phyloP scores from a whole-genome alignment of 345 rosid species.

The Aegle marmelos region DNA sequence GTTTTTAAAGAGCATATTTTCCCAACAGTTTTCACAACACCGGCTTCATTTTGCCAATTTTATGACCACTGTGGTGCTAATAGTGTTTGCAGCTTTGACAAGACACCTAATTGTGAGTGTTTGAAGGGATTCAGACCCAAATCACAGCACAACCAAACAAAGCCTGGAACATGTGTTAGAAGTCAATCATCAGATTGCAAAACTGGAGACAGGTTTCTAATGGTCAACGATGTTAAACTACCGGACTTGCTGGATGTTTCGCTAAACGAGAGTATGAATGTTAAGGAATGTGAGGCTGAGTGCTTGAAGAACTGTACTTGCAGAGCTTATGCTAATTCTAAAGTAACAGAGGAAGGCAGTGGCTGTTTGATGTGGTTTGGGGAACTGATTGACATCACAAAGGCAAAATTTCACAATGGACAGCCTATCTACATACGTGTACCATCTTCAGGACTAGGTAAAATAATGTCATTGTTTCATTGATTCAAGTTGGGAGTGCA shows the following conservation, averaged over 20 bases:
- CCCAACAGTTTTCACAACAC: conserved; percentile 21
- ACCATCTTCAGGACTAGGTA: conserved; percentile 22
- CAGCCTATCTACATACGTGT: conserved; percentile 19
- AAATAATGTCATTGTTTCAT: neutral
- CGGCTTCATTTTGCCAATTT: conserved; percentile 22
- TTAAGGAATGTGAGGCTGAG: conserved; percentile 14
- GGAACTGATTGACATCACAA: conserved; percentile 22
- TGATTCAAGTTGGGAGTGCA: too few species aligned
- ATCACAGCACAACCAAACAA: conserved; percentile 11
- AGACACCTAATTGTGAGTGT: conserved; percentile 24
- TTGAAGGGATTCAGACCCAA: conserved; percentile 24
- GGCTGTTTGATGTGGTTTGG: conserved; percentile 35
- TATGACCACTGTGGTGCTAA: conserved; percentile 21
- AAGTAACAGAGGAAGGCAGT: conserved; percentile 19
- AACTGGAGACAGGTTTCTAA: neutral
- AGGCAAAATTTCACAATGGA: neutral
- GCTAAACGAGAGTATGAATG: conserved; percentile 18
- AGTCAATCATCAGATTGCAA: neutral
- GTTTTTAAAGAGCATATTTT: too few species aligned
- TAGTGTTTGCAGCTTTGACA: conserved; percentile 3
- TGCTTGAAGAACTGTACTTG: conserved; percentile 31
- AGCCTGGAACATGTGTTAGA: neutral
- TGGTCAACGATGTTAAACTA: conserved; percentile 3
- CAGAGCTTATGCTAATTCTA: conserved; percentile 22
- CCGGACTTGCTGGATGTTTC: neutral